Percentiles rank a stretch among this genome's conserved stretches.
Evolutionary conservation across 2,329 filamentous ascomycete genomes (phyloP).

Genomic region (Epichloe coenophiala): DNA sequence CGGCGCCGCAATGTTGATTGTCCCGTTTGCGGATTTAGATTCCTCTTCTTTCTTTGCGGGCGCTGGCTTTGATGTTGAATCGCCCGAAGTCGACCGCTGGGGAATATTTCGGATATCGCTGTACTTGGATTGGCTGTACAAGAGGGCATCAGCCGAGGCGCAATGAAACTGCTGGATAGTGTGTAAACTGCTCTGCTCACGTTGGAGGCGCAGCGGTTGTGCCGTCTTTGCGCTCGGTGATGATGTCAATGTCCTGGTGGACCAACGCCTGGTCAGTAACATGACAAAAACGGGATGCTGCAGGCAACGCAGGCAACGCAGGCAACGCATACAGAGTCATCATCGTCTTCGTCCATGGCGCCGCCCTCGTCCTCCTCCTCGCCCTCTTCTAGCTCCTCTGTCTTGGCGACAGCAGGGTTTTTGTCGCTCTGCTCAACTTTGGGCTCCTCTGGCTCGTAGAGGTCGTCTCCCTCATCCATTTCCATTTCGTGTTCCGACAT

Average conservation of each 20-base stretch:
- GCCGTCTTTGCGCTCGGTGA: conserved; percentile 53
- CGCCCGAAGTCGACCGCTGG: conserved; percentile 41
- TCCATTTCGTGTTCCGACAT: conserved; percentile 35
- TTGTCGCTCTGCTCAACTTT: conserved; percentile 21
- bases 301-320: background rate
- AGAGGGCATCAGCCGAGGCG: background rate
- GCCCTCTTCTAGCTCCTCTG: conserved; percentile 48
- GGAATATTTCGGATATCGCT: conserved; percentile 54
- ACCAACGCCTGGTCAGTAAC: background rate
- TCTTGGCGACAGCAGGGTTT: conserved; percentile 19
- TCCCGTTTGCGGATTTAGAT: conserved; percentile 16
- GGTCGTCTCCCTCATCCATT: conserved; percentile 55
- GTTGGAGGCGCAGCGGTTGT: conserved; percentile 43
- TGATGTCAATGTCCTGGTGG: conserved; percentile 52
- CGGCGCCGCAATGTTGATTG: conserved; percentile 19
- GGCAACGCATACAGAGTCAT: conserved; percentile 23
- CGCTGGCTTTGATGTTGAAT: conserved; percentile 31
- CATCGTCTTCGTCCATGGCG: conserved; percentile 46
- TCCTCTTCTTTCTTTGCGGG: conserved; percentile 33
- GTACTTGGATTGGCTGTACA: conserved; percentile 42
- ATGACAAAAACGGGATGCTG: background rate
- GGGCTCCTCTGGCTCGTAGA: conserved; percentile 49
- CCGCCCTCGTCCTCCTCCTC: conserved; percentile 50
- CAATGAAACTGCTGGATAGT: background rate
- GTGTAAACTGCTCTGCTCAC: conserved; percentile 28